phyloP scores from a whole-genome alignment of 805 yeast genomes.

The Sungouiella blattae region DNA sequence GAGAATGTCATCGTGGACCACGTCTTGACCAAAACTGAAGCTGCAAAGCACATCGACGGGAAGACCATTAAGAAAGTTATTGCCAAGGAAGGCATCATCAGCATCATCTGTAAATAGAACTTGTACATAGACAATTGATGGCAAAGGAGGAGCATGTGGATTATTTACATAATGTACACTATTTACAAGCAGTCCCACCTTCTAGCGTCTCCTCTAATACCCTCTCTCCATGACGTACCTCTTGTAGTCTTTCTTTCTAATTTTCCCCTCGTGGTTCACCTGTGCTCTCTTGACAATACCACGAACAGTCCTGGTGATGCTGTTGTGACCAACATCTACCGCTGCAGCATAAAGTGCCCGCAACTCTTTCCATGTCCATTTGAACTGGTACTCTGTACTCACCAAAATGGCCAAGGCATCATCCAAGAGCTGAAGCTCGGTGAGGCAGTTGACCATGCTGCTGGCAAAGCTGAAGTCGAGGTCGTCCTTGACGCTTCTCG shows the following conservation, averaged over 20 bases:
- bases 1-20: slow-evolving; percentile 48
- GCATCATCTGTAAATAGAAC: slow-evolving; percentile 32
- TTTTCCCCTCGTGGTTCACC: slow-evolving; percentile 35
- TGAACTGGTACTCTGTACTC: slow-evolving; percentile 64
- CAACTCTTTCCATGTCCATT: slow-evolving; percentile 56
- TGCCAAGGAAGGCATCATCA: slow-evolving; percentile 47
- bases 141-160: too few species aligned
- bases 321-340: slow-evolving; percentile 28
- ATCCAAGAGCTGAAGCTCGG: slow-evolving; percentile 49
- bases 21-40: slow-evolving; percentile 11
- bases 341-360: slow-evolving; percentile 28
- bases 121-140: slow-evolving; percentile 4
- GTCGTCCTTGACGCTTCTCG: slow-evolving; percentile 34
- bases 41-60: slow-evolving; percentile 36
- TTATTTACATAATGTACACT: too few species aligned
- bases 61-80: slow-evolving; percentile 52
- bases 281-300: slow-evolving; percentile 36
- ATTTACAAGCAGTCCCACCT: slow-evolving; percentile 1
- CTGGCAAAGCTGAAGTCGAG: slow-evolving; percentile 70
- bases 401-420: slow-evolving; percentile 70
- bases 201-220: slow-evolving; percentile 14
- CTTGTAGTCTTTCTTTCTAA: slow-evolving; percentile 32
- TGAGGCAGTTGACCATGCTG: slow-evolving; percentile 60
- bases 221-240: slow-evolving; percentile 30
- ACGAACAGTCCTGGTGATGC: slow-evolving; percentile 26